Evolutionary conservation across 176 grass and related monocot species (phyloP), one percentile per base, ranked within the genome.

Genomic region (Hyparrhenia diplandra): DNA sequence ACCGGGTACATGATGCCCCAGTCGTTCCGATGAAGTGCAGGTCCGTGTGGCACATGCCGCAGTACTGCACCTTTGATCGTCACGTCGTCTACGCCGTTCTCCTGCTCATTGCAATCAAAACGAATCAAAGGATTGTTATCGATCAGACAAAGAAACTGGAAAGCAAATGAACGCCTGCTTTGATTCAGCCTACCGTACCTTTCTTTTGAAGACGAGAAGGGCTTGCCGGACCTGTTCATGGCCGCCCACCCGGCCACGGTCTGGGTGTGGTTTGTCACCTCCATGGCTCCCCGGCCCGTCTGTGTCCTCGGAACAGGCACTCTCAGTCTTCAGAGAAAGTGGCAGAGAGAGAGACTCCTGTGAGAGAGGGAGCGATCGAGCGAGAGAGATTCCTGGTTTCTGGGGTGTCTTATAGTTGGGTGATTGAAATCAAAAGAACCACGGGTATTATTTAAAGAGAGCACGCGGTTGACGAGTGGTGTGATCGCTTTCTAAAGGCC

Each of bases 31-130:
- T 69, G 77, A 88, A 80, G 77, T 97, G 94, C 20, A 97, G 80
- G 85, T 97, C 94, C 0, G 89, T 94, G 85, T 94, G 94, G 91
- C 94, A 97, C 87, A 97, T 92, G 3, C 94, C 94, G 78, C 91
- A 97, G 79, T 86, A 94, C 4, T 85, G 65, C 46, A 97, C 78
- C 88, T 90, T n/a, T 97, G 60, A 97, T 92, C 0, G 69, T 85
- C 55, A 97, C 94, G 59, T 97, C 94, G 51, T 97, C 94, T 5
- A 39, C 64, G 30, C 92, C 55, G 23, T 59, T 59, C n/a, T 59
- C 55, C 55, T 59, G 54, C 54, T n/a, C 31, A 32, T 32, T 32
- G 31, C 31, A 57, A 0, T 5, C 1, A 16, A 5, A 6, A 4
- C 4, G 13, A 6, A 8, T 6, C 1, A 52, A 51, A 51, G 46